phyloP scores from a whole-genome alignment of 139 green algal species.

The Chlorella sorokiniana region DNA sequence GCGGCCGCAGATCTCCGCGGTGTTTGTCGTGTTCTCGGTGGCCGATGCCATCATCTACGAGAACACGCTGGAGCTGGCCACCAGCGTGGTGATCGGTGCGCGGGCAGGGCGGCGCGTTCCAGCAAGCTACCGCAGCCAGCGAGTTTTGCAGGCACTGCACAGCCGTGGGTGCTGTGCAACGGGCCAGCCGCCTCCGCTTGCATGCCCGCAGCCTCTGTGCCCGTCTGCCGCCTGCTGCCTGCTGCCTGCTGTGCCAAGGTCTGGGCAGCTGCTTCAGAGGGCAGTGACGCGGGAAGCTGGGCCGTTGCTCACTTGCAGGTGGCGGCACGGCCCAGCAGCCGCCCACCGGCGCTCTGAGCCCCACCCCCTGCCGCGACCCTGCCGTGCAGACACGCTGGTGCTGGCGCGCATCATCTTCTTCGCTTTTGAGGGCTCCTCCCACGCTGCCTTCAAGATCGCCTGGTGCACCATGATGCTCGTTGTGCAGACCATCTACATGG shows the following conservation, averaged over 20 bases:
- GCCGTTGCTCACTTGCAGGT: too few species aligned
- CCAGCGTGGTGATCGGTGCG: constrained; percentile 1
- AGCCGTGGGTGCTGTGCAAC: too few species aligned
- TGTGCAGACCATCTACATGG: constrained; percentile 24
- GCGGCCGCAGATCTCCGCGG: constrained; percentile 13
- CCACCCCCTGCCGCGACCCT: not conserved
- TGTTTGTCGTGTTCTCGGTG: constrained; percentile 36
- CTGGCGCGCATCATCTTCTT: constrained; percentile 41
- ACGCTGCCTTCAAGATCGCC: constrained; percentile 30
- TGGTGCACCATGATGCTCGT: constrained; percentile 24
- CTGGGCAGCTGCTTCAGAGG: too few species aligned
- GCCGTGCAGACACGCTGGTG: constrained; percentile 25
- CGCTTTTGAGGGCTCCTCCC: not conserved
- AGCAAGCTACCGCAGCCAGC: too few species aligned
- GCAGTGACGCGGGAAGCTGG: too few species aligned
- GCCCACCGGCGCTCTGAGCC: too few species aligned
- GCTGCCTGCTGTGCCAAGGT: too few species aligned
- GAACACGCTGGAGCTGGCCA: constrained; percentile 40
- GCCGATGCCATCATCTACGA: constrained; percentile 42
- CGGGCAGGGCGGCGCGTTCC: not conserved
- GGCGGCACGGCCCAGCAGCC: not conserved
- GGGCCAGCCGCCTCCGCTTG: too few species aligned
- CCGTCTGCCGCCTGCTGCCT: too few species aligned
- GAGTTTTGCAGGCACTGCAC: too few species aligned
- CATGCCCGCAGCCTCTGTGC: too few species aligned